These are phyloP conservation scores for Kernera saxatilis DNA, from an alignment of 345 rosid genomes.

Conservation along the genomic window DNA sequence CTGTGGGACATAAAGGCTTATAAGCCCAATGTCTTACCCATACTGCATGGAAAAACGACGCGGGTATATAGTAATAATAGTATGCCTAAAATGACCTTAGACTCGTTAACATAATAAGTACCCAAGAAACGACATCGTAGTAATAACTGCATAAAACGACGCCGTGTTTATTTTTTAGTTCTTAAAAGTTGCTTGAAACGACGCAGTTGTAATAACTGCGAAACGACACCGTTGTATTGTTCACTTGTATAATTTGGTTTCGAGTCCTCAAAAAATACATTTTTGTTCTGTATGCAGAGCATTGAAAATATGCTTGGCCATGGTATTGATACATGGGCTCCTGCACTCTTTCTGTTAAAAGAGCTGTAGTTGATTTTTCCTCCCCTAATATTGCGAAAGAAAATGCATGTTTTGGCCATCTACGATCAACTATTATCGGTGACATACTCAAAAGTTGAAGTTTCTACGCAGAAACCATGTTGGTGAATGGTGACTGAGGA, in stretches of 20 bases:
- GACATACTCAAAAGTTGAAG: slow-evolving; percentile 24
- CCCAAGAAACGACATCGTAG: too few species aligned
- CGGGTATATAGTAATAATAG: too few species aligned
- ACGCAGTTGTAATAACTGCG: too few species aligned
- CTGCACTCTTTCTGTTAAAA: slow-evolving; percentile 46
- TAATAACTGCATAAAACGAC: too few species aligned
- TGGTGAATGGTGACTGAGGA: slow-evolving; percentile 89
- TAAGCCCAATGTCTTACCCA: neutral
- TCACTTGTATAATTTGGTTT: too few species aligned
- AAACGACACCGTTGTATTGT: too few species aligned
- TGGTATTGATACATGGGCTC: slow-evolving; percentile 43
- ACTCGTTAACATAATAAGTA: too few species aligned
- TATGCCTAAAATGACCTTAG: too few species aligned
- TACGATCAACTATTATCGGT: slow-evolving; percentile 80
- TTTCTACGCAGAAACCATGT: slow-evolving; percentile 17
- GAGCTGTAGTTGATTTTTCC: slow-evolving; percentile 80
- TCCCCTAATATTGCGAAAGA: slow-evolving; percentile 91
- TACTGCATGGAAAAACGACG: neutral
- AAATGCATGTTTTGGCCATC: slow-evolving; percentile 91
- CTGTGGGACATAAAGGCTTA: neutral
- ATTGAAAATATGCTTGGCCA: slow-evolving; percentile 61
- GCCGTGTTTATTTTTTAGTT: too few species aligned
- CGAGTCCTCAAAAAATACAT: too few species aligned
- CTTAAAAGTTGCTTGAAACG: too few species aligned
- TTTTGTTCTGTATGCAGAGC: slow-evolving; percentile 50